phyloP scores from a whole-genome alignment of 306 rosid species.

The Fragaria vesca region DNA sequence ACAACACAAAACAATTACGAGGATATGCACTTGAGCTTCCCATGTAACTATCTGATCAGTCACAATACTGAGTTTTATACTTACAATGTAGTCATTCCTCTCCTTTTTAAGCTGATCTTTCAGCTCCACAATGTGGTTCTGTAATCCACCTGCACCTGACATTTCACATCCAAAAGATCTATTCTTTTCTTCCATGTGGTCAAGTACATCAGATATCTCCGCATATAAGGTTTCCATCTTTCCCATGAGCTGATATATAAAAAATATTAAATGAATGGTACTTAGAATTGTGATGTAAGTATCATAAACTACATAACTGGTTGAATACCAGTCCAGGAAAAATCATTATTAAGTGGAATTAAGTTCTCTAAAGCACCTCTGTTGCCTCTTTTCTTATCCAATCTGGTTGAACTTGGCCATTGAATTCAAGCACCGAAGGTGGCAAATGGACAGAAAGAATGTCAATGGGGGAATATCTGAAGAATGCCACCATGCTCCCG shows the following conservation, averaged over 20 bases:
- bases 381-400: slow-evolving; percentile 76
- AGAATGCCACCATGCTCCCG: slow-evolving; percentile 95
- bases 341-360: neutral
- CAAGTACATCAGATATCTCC: slow-evolving; percentile 73
- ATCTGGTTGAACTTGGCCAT: slow-evolving; percentile 60
- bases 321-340: neutral
- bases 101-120: slow-evolving; percentile 70
- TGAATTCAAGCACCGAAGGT: slow-evolving; percentile 74
- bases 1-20: neutral
- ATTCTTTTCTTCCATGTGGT: slow-evolving; percentile 56
- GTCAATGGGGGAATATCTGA: slow-evolving; percentile 88
- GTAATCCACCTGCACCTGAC: slow-evolving; percentile 48
- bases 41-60: slow-evolving; percentile 2
- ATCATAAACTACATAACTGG: slow-evolving; percentile 11
- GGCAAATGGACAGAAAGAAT: slow-evolving; percentile 87
- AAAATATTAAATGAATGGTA: neutral
- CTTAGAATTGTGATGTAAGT: slow-evolving; percentile 19
- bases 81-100: slow-evolving; percentile 72
- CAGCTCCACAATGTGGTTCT: slow-evolving; percentile 55
- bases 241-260: slow-evolving; percentile 50
- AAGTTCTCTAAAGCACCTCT: slow-evolving; percentile 52
- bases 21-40: neutral
- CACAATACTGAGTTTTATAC: slow-evolving; percentile 23
- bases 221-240: slow-evolving; percentile 71
- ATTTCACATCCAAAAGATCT: slow-evolving; percentile 40